These are phyloP conservation scores for Dryadomyces quercus-mongolicae DNA, from an alignment of 2,329 filamentous ascomycete genomes.

Conservation along the genomic window DNA sequence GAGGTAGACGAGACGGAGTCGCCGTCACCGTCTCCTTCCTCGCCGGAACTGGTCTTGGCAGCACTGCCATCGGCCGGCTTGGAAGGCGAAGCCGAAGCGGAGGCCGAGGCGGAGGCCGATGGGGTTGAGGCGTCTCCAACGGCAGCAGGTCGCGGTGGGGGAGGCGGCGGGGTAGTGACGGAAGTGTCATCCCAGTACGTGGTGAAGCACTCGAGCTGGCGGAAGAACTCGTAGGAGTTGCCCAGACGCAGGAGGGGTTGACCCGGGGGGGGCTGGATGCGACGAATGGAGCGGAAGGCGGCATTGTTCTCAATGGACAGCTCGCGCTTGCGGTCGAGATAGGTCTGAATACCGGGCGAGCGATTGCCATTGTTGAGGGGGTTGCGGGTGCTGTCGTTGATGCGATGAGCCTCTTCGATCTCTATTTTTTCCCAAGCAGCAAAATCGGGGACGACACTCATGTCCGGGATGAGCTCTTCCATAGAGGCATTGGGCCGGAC, in stretches of 20 bases:
- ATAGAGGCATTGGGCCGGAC: constrained; percentile 37
- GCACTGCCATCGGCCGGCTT: not conserved
- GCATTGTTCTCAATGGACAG: constrained; percentile 42
- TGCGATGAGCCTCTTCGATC: constrained; percentile 34
- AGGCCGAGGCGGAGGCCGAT: not conserved
- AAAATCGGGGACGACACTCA: constrained; percentile 40
- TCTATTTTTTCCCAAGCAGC: constrained; percentile 36
- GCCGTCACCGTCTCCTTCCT: constrained; percentile 6
- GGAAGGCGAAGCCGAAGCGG: not conserved
- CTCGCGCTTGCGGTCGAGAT: constrained; percentile 45
- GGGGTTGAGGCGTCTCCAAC: constrained; percentile 4
- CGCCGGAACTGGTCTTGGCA: not conserved
- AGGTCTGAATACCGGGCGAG: constrained; percentile 45
- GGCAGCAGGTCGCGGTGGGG: constrained; percentile 23
- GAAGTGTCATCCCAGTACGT: constrained; percentile 51
- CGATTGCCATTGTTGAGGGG: constrained; percentile 39
- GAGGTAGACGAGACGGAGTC: constrained; percentile 8
- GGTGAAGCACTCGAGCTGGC: constrained; percentile 46
- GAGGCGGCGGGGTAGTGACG: constrained; percentile 13
- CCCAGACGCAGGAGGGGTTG: constrained; percentile 42
- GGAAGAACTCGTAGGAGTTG: constrained; percentile 55
- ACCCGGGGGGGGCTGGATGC: constrained; percentile 40
- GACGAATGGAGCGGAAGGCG: constrained; percentile 49
- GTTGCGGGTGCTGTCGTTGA: constrained; percentile 34
- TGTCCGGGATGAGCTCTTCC: constrained; percentile 40